Evolutionary conservation across 257 asterid genomes (phyloP), one percentile per base, ranked within the genome.

Genomic region (Salvia rosmarinus): DNA sequence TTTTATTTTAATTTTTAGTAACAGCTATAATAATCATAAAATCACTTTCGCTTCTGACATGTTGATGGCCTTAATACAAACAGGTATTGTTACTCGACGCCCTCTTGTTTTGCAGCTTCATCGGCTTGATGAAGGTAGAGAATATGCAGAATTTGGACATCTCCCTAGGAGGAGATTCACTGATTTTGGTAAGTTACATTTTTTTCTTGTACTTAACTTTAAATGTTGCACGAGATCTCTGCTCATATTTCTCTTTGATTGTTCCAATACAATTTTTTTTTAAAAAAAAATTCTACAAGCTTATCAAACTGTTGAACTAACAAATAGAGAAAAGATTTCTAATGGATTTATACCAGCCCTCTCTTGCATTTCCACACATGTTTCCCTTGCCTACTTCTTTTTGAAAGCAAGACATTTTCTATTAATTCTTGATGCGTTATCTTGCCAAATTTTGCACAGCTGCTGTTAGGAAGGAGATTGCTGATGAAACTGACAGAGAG

Each of bases 91-190:
- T 63, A 94, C 99, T 58, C 85, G 99, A 10, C 96, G 99, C 57
- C 99, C 99, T 43, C 96, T 94, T 76, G 99, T 91, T 72, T 87
- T 91, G 72, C 98, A 94, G 85, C 99, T 94, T 86, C 91, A 89
- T 67, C 89, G 93, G 75, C 79, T 91, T 54, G 94, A 86, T 1
- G 96, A 88, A 77, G 89, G 91, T 40, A 88, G 95, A 84, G 99
- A 94, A 81, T 94, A 94, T 83, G 99, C 97, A n/a, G 99, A 91
- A 80, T 94, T 94, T 76, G 99, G 96, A 30, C 98, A 94, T 82
- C 87, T 86, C 51, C 97, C 97, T 4, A 82, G 91, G 67, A 94
- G 89, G 81, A 86, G 77, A 66, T 91, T 94, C 78, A 84, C 96
- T 44, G 96, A 91, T 81, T 94, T 94, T 85, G 96, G 99, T 94